These are phyloP conservation scores for Talaromyces marneffei DNA, from an alignment of 2,329 filamentous ascomycete species.

Conservation along the genomic window DNA sequence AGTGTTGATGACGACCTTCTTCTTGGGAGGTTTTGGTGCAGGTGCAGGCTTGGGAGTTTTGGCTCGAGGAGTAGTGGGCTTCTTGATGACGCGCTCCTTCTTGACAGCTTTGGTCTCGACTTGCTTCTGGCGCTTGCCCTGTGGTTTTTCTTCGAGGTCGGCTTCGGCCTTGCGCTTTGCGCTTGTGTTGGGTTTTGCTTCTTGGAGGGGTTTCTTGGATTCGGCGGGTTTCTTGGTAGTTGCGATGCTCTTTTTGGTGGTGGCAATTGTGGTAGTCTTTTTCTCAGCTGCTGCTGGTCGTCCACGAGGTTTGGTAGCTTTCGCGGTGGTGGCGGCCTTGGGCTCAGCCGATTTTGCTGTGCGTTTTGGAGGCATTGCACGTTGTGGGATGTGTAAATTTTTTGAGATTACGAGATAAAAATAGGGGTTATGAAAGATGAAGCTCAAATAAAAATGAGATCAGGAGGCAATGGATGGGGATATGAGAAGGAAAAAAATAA, in stretches of 20 bases:
- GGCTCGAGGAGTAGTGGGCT: conserved; percentile 3
- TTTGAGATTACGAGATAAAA: background rate
- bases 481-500: background rate
- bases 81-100: conserved; percentile 11
- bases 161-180: conserved; percentile 15
- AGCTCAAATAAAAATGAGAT: background rate
- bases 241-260: conserved; percentile 3
- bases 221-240: background rate
- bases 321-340: conserved; percentile 2
- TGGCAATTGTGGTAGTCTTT: background rate
- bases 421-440: background rate
- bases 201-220: conserved; percentile 13
- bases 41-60: conserved; percentile 9
- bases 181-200: conserved; percentile 15
- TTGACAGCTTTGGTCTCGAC: background rate
- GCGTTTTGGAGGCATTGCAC: conserved; percentile 13
- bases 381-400: background rate
- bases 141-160: conserved; percentile 12
- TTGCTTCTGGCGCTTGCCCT: conserved; percentile 13
- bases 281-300: conserved; percentile 11
- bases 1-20: conserved; percentile 49
- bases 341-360: conserved; percentile 5
- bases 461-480: conserved; percentile 1
- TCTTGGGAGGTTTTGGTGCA: conserved; percentile 15
- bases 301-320: conserved; percentile 10